Evolutionary conservation across 331 rosid genomes (phyloP).

Genomic region (Pyracantha coccinea): DNA sequence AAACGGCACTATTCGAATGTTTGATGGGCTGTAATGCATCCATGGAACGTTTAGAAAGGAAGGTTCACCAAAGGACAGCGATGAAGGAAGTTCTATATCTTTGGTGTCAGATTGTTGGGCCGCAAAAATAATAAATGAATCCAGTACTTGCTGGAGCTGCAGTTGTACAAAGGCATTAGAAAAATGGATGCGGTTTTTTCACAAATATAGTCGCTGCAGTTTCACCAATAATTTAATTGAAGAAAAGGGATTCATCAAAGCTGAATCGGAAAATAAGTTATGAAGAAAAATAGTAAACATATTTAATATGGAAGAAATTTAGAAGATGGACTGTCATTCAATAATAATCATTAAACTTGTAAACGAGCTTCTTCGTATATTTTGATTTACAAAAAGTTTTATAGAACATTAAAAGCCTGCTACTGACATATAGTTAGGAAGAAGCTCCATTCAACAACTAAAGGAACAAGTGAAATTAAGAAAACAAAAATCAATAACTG

Average conservation of each 20-base stretch:
- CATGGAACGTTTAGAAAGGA: slow-evolving; percentile 37
- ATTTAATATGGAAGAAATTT: not conserved
- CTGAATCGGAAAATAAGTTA: not conserved
- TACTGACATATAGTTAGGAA: not conserved
- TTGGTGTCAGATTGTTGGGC: slow-evolving; percentile 57
- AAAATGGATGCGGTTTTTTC: not conserved
- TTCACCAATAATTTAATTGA: not conserved
- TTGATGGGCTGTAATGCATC: slow-evolving; percentile 60
- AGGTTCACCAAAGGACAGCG: slow-evolving; percentile 20
- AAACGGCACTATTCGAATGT: slow-evolving; percentile 76
- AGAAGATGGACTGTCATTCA: not conserved
- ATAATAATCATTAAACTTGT: not conserved
- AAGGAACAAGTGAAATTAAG: not conserved
- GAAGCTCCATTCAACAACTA: not conserved
- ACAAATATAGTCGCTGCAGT: not conserved
- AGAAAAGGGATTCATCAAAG: not conserved
- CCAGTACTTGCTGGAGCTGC: slow-evolving; percentile 93
- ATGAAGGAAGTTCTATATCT: slow-evolving; percentile 28
- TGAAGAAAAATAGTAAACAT: not conserved
- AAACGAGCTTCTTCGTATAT: not conserved
- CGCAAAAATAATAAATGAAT: slow-evolving; percentile 73
- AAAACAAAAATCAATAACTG: slow-evolving; percentile 7
- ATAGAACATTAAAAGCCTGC: not conserved
- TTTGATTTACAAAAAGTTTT: not conserved
- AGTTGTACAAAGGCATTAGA: slow-evolving; percentile 22